Percentiles rank a stretch among this genome's conserved stretches.
phyloP scores from a whole-genome alignment of 2,329 filamentous ascomycete genomes.

The Diaporthe citriasiana region DNA sequence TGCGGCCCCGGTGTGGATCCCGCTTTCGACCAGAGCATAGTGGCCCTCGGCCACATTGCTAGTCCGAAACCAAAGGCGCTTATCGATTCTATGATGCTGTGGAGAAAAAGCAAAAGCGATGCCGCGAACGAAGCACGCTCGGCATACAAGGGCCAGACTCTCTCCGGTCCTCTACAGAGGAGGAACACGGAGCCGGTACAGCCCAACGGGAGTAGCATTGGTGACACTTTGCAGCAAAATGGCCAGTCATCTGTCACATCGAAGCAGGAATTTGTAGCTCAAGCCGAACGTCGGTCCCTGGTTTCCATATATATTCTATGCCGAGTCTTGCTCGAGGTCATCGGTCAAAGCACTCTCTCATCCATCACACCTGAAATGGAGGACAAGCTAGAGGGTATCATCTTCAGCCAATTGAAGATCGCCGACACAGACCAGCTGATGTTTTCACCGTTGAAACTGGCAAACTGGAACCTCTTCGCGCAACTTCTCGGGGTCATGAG shows the following conservation, averaged over 20 bases:
- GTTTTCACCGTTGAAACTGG: constrained; percentile 84
- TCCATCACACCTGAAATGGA: constrained; percentile 93
- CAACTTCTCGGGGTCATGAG: constrained; percentile 97
- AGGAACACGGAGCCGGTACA: constrained; percentile 82
- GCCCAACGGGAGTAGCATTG: constrained; percentile 48
- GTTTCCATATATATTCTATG: constrained; percentile 97
- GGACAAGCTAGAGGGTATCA: constrained; percentile 92
- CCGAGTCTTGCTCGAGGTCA: constrained; percentile 92
- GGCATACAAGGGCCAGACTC: constrained; percentile 37
- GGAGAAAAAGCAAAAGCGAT: constrained; percentile 97
- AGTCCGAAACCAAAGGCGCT: constrained; percentile 93
- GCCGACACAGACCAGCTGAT: constrained; percentile 86
- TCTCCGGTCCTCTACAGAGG: constrained; percentile 68
- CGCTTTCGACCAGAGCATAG: constrained; percentile 93
- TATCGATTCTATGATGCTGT: constrained; percentile 98
- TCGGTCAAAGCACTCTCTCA: constrained; percentile 86
- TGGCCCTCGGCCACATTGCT: constrained; percentile 93
- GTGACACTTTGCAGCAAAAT: constrained; percentile 51
- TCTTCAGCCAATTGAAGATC: constrained; percentile 94
- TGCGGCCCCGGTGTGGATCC: constrained; percentile 92
- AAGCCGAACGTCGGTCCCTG: constrained; percentile 90
- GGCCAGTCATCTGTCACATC: constrained; percentile 59
- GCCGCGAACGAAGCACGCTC: constrained; percentile 78
- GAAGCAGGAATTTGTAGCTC: constrained; percentile 79
- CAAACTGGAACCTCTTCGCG: constrained; percentile 96